Base-by-base conservation (phyloP, 2,329 filamentous ascomycete species). In the Monosporascus sp. region DNA sequence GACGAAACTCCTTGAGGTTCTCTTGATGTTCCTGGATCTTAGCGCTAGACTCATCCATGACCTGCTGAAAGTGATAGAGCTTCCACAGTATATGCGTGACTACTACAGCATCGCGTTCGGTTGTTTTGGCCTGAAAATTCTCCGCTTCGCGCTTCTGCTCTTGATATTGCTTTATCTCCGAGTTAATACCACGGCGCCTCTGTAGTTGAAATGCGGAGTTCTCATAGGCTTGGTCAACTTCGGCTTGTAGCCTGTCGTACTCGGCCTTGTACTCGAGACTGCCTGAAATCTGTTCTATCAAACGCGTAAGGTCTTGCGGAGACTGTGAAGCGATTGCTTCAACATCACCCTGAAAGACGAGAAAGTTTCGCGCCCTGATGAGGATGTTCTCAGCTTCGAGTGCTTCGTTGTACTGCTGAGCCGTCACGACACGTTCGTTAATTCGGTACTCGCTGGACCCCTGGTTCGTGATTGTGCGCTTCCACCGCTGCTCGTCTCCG, bases 291-390 rank as follows among this genome's bases (percentile, higher is more conserved):
- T 97, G 94, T 73, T 99, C 94, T 52, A 99, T 96, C 49, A 99
- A 76, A 49, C 90, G 83, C 1, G 94, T 99, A 39, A 99, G 81
- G 65, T 97, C 94, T 62, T 91, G 92, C 0, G 94, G 91, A 1
- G 91, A 95, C 68, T 97, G 94, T 7, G 91, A 91, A 2, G 94
- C 95, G 65, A 99, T 97, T 24, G 91, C 89, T 70, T 99, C 94
- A 18, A 99, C 93, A 68, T 99, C 94, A 60, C 94, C 95, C 71
- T 99, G 94, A 69, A 99, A 99, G 37, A 99, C 94, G 5, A 99
- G 81, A 69, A 99, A 99, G 68, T 99, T 99, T 60, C 94, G 84
- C 37, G 94, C 94, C 71, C 96, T 97, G 77, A 99, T 97, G 55
- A 99, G 76, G 60, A 99, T 99, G 65, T 97, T 97, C 70, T 99